Base-by-base conservation (phyloP, 495 filamentous ascomycete species). In the Penicillium ochrochloron region DNA sequence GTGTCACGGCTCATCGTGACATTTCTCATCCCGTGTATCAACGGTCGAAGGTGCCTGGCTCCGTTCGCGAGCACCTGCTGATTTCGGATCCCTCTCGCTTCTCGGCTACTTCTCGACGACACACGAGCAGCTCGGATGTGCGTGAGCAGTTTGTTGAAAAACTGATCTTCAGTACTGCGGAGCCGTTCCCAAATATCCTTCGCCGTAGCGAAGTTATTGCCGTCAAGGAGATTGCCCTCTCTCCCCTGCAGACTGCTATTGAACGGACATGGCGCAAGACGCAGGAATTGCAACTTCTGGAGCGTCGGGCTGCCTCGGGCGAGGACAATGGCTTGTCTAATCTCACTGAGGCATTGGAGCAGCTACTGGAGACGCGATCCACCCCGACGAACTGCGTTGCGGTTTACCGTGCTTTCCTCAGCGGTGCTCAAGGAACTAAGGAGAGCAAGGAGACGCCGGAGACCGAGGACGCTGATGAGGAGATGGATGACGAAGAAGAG, bases 231-330 rank as follows among this genome's bases (percentile, higher is more conserved):
- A 73, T 91, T 23, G 82, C 83, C 3, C 74, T 97, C 15, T 84
- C 86, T 25, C 90, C 94, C 10, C 78, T 94, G 62, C 90, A 98
- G 70, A 94, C 92, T 8, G 95, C 91, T 5, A 84, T 98, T 51
- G 94, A 97, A 73, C 86, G 94, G n/a, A 92, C 96, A 39, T 88
- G 90, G 70, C 86, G 92, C 57, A 97, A 97, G 82, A 95, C 94
- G 12, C 85, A 89, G 54, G 96, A 99, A 73, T 83, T 99, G 77
- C 79, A 85, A 11, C 67, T 83, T 12, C 75, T 97, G 10, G 92
- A 96, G 71, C 89, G 88, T 70, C 85, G 87, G 42, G 83, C 93
- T n/a, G 77, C 82, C 7, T 89, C 92, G 23, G 90, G 91, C 9
- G 92, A 95, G 50, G 87, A 89, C 57, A 80, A 82, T 11, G 83